Base-by-base conservation (phyloP, 2,329 filamentous ascomycete species). In the Cercospora sp. region DNA sequence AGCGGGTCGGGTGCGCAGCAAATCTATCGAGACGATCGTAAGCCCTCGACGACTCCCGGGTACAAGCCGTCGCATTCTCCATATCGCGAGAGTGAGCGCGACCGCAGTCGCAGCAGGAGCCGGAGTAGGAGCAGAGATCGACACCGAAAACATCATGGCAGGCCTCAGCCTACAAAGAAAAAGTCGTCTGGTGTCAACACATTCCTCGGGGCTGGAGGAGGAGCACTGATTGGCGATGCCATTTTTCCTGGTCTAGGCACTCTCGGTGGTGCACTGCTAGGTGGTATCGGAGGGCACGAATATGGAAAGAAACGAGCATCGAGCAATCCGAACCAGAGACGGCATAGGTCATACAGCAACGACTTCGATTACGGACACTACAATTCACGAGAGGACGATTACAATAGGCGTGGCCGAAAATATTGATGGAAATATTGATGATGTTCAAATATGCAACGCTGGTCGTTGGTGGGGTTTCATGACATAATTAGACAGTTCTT, bases 191-290 rank as follows among this genome's bases (percentile, higher is more conserved):
- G 74, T 9, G 72, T 74, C 6, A 71, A 81, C 37, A 82, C 81
- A 0, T 83, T 83, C 61, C 72, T 83, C 0, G 82, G 82, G 58
- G 82, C 81, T 0, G 81, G 81, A 9, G 81, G 78, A 2, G 82
- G 82, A 12, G 81, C 80, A 5, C 66, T 83, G 1, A 76, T 83
- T 1, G 82, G 82, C 2, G 82, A 83, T 69, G 75, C 74, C 13
- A 80, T 83, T 9, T 82, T 83, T 53, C 82, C 62, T 5, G 62
- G 62, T 26, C 32, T 64, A 26, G 81, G 81, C 3, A 82, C 77
- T 13, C 30, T 79, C 6, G 77, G 77, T 6, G 77, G 81, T 0
- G 73, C 82, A 21, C 71, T 82, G 10, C 66, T 83, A 1, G 81
- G 81, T 13, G 81, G 81, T 3, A 76, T 81, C 18, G 80, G 80